Conservation (phyloP, 1,139 yeast genomes). For the Hansenula lynferdii region DNA sequence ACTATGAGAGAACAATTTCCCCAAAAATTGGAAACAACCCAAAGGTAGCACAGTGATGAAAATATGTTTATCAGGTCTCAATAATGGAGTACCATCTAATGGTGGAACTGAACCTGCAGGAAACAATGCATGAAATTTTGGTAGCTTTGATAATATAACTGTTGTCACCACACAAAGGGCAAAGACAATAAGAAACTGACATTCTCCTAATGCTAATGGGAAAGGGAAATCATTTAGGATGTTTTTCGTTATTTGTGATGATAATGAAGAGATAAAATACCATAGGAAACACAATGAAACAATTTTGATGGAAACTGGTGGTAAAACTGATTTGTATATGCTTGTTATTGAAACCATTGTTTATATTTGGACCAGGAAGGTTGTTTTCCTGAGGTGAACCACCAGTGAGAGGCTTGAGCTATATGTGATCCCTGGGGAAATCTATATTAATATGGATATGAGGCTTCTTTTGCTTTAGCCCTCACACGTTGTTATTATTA, state of each 20-base stretch:
- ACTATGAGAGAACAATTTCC: constrained; percentile 86
- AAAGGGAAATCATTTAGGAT: constrained; percentile 67
- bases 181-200: constrained; percentile 75
- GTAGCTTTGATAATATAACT: constrained; percentile 19
- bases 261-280: constrained; percentile 78
- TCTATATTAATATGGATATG: too few relatives aligned
- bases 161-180: constrained; percentile 27
- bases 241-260: constrained; percentile 77
- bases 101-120: constrained; percentile 21
- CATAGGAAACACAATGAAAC: constrained; percentile 61
- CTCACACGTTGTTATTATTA: too few relatives aligned
- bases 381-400: too few relatives aligned
- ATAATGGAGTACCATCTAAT: constrained; percentile 18
- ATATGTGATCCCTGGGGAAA: too few relatives aligned
- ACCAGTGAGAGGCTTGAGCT: too few relatives aligned
- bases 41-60: constrained; percentile 77
- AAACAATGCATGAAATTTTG: constrained; percentile 17
- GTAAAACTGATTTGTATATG: background rate
- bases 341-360: background rate
- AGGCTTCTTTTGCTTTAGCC: too few relatives aligned
- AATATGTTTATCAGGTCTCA: constrained; percentile 37
- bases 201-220: constrained; percentile 83
- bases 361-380: background rate
- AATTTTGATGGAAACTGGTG: constrained; percentile 25
- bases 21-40: constrained; percentile 89